A percentile compares a stretch with the other conserved stretches of the same genome.
These are phyloP conservation scores for Orbilia blumenaviensis DNA, from an alignment of 2,329 filamentous ascomycete species.

Conservation along the genomic window DNA sequence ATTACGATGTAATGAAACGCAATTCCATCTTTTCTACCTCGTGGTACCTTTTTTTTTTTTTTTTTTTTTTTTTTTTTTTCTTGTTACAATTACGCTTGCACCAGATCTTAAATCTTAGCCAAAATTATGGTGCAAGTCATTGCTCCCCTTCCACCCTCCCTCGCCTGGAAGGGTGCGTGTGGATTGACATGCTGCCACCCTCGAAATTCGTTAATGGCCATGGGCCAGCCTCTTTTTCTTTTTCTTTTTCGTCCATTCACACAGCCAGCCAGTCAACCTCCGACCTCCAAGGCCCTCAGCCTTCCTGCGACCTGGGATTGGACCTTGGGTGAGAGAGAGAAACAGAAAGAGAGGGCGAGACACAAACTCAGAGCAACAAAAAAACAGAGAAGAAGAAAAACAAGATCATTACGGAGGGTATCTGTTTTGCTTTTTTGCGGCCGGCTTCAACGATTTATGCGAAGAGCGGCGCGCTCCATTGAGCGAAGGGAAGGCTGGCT, in stretches of 20 bases:
- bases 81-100: background rate
- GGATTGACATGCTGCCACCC: constrained; percentile 40
- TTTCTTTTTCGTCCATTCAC: constrained; percentile 27
- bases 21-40: constrained; percentile 29
- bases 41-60: constrained; percentile 51
- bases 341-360: constrained; percentile 14
- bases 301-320: constrained; percentile 55
- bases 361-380: too few species aligned
- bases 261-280: constrained; percentile 47
- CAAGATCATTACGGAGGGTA: constrained; percentile 42
- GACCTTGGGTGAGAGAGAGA: constrained; percentile 28
- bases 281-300: constrained; percentile 55
- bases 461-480: constrained; percentile 57
- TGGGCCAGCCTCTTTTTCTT: constrained; percentile 53
- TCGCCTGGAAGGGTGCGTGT: constrained; percentile 14
- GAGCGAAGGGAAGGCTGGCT: constrained; percentile 56
- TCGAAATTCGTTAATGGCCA: constrained; percentile 41
- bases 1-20: constrained; percentile 35
- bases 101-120: constrained; percentile 44
- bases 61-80: too few species aligned
- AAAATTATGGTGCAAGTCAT: constrained; percentile 34
- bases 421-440: constrained; percentile 49
- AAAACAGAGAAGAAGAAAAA: constrained; percentile 33
- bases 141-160: too few species aligned
- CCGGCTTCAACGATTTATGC: constrained; percentile 55